Evolutionary conservation across 768 basidiomycete genomes (phyloP), one percentile per base, ranked within the genome.

Genomic region (Suillus tomentosus): DNA sequence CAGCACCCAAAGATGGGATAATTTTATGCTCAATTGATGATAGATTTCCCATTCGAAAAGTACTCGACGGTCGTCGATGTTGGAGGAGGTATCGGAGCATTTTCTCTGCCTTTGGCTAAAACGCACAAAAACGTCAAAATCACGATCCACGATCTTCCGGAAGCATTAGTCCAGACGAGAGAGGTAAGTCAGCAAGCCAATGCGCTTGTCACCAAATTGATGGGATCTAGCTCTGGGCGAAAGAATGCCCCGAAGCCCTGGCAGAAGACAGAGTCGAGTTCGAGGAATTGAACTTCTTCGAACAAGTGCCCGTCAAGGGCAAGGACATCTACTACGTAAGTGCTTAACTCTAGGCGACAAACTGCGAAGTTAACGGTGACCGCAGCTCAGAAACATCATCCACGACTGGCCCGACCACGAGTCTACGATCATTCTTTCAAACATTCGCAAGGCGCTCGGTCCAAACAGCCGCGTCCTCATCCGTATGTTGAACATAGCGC

Each of bases 351-450:
- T 24, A 24, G 24, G 34, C 40, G n/a, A 10, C 31, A 40, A 50
- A 6, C 19, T 22, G 24, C 9, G 5, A 40, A 10, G 37, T 34
- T 55, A 36, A 55, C 31, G 7, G 24, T 39, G 34, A 24, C 39
- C 17, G 4, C 51, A 74, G 69, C 54, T 70, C 14, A 62, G 69
- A 22, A 69, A 68, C 37, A 69, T 74, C 47, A 69, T 72, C 34
- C 77, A 77, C 50, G 69, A 78, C 62, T 79, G 76, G 77, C 68
- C 74, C 10, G 78, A 78, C 62, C 62, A 67, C 2, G 67, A 72
- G n/a, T 65, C 71, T 14, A 43, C 62, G 1, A 61, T 68, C 5
- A 76, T 78, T 45, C 66, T 78, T 22, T 62, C 60, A 24, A 76
- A 77, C 62, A 43, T 79, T 56, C 69, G 74, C 31, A 60, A 68